Evolutionary conservation across 345 rosid genomes (phyloP), one percentile per base, ranked within the genome.

Genomic region (Firmiana major): DNA sequence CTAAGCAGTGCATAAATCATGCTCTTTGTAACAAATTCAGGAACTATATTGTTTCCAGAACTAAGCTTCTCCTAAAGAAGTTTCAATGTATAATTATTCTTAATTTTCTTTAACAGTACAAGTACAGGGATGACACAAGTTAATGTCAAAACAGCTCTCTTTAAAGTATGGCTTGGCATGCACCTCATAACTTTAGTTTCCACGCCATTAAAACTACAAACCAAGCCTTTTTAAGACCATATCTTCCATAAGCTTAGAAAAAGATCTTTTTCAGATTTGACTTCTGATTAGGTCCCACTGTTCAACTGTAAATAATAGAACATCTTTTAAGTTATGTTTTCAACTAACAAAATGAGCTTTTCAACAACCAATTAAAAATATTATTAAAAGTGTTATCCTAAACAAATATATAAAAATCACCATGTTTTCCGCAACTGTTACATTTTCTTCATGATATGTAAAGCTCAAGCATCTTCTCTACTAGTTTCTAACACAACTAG

Each of bases 391-490:
- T 69, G 26, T 69, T 15, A 17, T 46, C 57, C 38, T 26, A 46
- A 43, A 68, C 38, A 45, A 68, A 24, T 24, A 45, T 6, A 42
- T 19, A 19, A 54, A 54, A 55, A 9, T 17, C 26, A 8, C 60
- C 26, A n/a, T 8, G 2, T 55, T 55, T 55, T 21, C 28, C 13
- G 7, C 10, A 17, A 13, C n/a, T 49, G 6, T 43, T 21, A 21
- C 72, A 7, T 43, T 45, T 67, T 43, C 72, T 67, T 67, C 72
- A 43, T 22, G n/a, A 67, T 13, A 67, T 45, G 53, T 12, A 67
- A 15, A 3, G 11, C 54, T 43, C 28, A 67, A 67, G 28, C 72
- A 67, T 43, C 72, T 67, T 67, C 72, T 67, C 19, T 11, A 22
- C n/a, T 19, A 21, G 22, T 43, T 43, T 67, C n/a, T 60, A 67